phyloP scores from a whole-genome alignment of 2,329 filamentous ascomycete species.

The Tolypocladium guangdongense region DNA sequence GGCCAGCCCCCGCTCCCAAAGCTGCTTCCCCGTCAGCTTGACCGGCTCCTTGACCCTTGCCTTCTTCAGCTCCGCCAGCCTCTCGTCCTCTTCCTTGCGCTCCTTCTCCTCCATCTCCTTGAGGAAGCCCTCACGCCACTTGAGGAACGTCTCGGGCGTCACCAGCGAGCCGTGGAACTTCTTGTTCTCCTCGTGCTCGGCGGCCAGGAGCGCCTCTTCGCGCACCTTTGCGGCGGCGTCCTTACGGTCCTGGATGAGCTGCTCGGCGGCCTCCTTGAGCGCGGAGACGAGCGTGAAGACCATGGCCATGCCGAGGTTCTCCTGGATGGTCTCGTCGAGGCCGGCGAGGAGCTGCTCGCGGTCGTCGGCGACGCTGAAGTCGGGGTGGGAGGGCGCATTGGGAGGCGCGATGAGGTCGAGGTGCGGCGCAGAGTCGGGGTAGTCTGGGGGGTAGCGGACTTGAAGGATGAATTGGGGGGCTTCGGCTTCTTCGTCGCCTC shows the following conservation, averaged over 20 bases:
- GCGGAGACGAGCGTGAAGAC: constrained; percentile 81
- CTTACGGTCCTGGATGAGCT: constrained; percentile 64
- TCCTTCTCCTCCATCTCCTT: constrained; percentile 71
- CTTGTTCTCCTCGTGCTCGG: constrained; percentile 85
- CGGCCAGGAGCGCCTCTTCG: constrained; percentile 43
- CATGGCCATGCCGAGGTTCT: constrained; percentile 97
- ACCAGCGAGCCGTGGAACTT: constrained; percentile 92
- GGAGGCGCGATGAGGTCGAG: constrained; percentile 70
- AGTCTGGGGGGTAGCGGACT: constrained; percentile 79
- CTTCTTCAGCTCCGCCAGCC: constrained; percentile 73
- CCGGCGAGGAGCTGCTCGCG: constrained; percentile 61
- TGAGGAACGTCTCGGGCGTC: constrained; percentile 73
- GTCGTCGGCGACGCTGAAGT: constrained; percentile 74
- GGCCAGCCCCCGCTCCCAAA: constrained; percentile 67
- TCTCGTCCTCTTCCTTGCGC: constrained; percentile 59
- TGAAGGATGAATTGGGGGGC: constrained; percentile 67
- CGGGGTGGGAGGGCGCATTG: constrained; percentile 56
- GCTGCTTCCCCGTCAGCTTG: constrained; percentile 60
- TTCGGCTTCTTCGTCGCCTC: constrained; percentile 49
- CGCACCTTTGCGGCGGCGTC: constrained; percentile 47
- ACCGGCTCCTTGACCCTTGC: constrained; percentile 64
- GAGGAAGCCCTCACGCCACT: constrained; percentile 70
- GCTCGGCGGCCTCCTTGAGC: constrained; percentile 84
- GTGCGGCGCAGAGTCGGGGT: constrained; percentile 76
- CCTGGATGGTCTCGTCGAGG: constrained; percentile 67